A percentile compares a stretch with the other conserved stretches of the same genome.
Evolutionary conservation across 176 grass and related monocot species (phyloP).

Genomic region (Panicum miliaceum): DNA sequence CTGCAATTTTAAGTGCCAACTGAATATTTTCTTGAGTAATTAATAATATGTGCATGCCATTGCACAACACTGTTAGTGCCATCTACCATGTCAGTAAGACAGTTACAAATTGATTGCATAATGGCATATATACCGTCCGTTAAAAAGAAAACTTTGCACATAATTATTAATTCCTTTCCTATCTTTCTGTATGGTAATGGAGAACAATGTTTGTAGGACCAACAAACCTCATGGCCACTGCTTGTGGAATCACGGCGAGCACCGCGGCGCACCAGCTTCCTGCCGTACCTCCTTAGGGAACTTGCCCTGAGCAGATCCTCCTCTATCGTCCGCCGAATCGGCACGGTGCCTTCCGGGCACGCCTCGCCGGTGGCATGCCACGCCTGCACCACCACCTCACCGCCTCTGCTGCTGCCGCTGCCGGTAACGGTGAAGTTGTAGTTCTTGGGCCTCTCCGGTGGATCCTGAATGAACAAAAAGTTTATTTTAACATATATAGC

Average conservation of each 20-base stretch:
- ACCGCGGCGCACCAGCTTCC: conserved; percentile 40
- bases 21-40: too few species aligned
- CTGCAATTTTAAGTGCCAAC: background rate
- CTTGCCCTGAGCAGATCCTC: conserved; percentile 66
- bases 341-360: conserved; percentile 68
- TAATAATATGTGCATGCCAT: background rate
- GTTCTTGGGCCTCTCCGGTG: conserved; percentile 71
- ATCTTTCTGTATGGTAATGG: background rate
- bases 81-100: background rate
- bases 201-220: background rate
- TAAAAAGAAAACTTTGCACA: background rate
- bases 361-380: conserved; percentile 67
- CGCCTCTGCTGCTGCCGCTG: background rate
- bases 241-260: conserved; percentile 60
- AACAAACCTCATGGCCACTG: conserved; percentile 69
- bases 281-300: conserved; percentile 66
- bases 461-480: conserved; percentile 45
- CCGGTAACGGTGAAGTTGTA: conserved; percentile 38
- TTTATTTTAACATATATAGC: background rate
- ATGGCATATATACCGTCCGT: background rate
- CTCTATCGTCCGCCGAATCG: conserved; percentile 63
- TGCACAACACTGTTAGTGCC: background rate
- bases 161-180: background rate
- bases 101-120: background rate
- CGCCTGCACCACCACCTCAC: conserved; percentile 42